Base-by-base conservation (phyloP, 306 rosid species). In the Rosa rugosa region DNA sequence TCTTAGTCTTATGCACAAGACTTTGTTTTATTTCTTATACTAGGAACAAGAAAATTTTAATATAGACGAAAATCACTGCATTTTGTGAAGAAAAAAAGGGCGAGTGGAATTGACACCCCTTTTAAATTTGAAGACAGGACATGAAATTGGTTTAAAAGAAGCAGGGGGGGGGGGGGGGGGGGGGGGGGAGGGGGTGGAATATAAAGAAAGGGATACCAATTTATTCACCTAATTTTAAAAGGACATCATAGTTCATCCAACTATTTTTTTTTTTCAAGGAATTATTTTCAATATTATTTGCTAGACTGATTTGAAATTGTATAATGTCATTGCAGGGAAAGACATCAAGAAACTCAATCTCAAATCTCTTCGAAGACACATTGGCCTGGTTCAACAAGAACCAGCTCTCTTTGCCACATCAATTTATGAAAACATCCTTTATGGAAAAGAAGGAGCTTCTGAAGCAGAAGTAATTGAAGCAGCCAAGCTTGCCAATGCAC, bases 341-440 rank as follows among this genome's bases (percentile, higher is more conserved):
- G 98, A 91, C 86, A 87, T 91, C 36, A 88, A 81, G 73, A 95
- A 77, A 78, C 87, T 95, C 20, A 90, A 90, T 74, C 75, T 92
- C 74, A 95, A 88, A 72, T 92, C 98, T 72, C 93, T 95, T 0
- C 79, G 98, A 72, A 92, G 88, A 72, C 97, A 90, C 72, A 91
- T 95, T 44, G 98, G 99, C 41, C 90, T 95, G 0, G 99, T 92
- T 66, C 99, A 95, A 78, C 99, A 95, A 83, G 99, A 95, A 72
- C 99, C 99, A 0, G 97, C 99, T 9, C 98, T 91, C 34, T 95
- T 95, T 47, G 98, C 97, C 4, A 91, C 97, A 36, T 82, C 99
- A 56, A 92, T 95, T 27, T 90, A 86, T 49, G 99, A 92, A 81
- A 95, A 95, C 73, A 92, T 95, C 63, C 83, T 85, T 0, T 95